phyloP scores from a whole-genome alignment of 2,329 filamentous ascomycete species.

The Epichloe coenophiala region DNA sequence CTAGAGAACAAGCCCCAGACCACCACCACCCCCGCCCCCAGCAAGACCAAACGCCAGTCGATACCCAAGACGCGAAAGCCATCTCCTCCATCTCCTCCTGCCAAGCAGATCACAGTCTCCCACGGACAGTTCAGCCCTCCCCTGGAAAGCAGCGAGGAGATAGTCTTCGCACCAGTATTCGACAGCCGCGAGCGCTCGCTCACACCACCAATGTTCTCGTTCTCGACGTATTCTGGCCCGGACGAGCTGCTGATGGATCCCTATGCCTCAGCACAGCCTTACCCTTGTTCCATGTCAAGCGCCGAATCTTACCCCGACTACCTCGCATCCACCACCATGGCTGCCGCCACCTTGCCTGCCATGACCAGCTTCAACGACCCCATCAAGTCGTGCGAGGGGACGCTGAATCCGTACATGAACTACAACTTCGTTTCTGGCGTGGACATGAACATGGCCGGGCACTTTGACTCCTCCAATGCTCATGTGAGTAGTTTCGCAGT shows the following conservation, averaged over 20 bases:
- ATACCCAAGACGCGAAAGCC: constrained; percentile 12
- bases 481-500: constrained; percentile 58
- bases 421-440: constrained; percentile 53
- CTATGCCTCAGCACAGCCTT: constrained; percentile 40
- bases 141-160: constrained; percentile 48
- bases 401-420: constrained; percentile 52
- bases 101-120: constrained; percentile 25
- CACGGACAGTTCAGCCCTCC: constrained; percentile 46
- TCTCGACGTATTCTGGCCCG: constrained; percentile 52
- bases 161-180: constrained; percentile 44
- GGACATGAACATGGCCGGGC: constrained; percentile 45
- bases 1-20: constrained; percentile 23
- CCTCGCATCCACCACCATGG: constrained; percentile 35
- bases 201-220: constrained; percentile 55
- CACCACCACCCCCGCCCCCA: constrained; percentile 17
- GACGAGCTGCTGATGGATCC: constrained; percentile 50
- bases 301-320: constrained; percentile 42
- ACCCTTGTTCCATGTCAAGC: constrained; percentile 34
- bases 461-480: constrained; percentile 56
- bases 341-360: constrained; percentile 43
- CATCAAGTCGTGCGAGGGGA: constrained; percentile 38
- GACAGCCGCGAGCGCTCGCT: constrained; percentile 56
- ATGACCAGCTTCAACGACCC: constrained; percentile 50
- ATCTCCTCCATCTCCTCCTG: constrained; percentile 14
- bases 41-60: constrained; percentile 27